Evolutionary conservation across 2,329 filamentous ascomycete species (phyloP).

Genomic region (Bertia moriformis): DNA sequence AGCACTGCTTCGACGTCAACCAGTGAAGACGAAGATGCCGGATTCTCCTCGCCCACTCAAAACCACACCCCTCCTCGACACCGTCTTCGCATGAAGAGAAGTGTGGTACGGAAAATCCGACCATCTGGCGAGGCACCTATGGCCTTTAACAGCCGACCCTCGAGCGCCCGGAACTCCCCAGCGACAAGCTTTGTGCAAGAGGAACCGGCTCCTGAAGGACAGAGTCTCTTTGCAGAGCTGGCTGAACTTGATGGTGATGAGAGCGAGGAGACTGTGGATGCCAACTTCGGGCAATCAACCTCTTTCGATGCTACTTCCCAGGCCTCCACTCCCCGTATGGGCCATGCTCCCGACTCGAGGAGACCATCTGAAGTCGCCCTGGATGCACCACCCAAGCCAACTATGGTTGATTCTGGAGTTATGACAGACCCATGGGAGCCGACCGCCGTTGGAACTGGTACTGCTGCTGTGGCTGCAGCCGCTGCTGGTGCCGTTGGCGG

Average conservation of each 20-base stretch:
- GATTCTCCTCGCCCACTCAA: conserved; percentile 23
- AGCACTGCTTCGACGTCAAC: conserved; percentile 82
- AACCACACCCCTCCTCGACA: conserved; percentile 43
- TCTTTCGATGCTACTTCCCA: conserved; percentile 29
- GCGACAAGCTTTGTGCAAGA: conserved; percentile 29
- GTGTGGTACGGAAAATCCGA: conserved; percentile 55
- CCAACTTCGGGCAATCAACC: conserved; percentile 37
- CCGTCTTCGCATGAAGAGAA: conserved; percentile 52
- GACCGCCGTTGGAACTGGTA: conserved; percentile 5
- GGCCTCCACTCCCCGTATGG: conserved; percentile 31
- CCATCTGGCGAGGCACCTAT: conserved; percentile 43
- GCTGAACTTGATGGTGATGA: conserved; percentile 66
- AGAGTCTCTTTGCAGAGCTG: conserved; percentile 84
- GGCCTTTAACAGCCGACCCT: conserved; percentile 42
- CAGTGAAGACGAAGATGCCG: conserved; percentile 50
- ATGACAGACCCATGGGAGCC: conserved; percentile 9
- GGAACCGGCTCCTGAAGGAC: conserved; percentile 36
- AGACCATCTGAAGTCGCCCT: conserved; percentile 6
- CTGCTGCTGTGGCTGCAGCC: conserved; percentile 5
- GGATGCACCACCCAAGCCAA: conserved; percentile 6
- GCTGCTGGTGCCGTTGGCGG: not conserved
- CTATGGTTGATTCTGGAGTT: conserved; percentile 3
- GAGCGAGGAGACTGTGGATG: conserved; percentile 45
- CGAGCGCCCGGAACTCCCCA: conserved; percentile 43
- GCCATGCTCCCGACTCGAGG: conserved; percentile 42